phyloP scores from a whole-genome alignment of 2,329 filamentous ascomycete genomes.

The Pyrenochaeta sp. region DNA sequence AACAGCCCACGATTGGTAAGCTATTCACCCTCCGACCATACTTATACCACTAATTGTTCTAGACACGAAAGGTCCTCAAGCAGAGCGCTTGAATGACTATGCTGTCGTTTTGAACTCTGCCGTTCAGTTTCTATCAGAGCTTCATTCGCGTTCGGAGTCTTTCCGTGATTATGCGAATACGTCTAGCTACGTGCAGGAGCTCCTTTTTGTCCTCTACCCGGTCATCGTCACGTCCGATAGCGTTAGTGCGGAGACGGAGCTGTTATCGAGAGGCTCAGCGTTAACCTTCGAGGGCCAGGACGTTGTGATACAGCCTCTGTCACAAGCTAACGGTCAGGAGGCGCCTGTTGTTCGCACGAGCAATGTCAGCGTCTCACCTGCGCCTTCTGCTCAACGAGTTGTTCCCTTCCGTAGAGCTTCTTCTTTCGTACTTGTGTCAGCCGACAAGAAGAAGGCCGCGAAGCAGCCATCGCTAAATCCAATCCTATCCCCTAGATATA shows the following conservation, averaged over 20 bases:
- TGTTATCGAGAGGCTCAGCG: constrained; percentile 82
- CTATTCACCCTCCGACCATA: background rate
- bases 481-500: constrained; percentile 67
- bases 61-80: constrained; percentile 45
- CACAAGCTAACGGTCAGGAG: constrained; percentile 63
- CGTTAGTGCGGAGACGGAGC: constrained; percentile 82
- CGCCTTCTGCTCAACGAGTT: constrained; percentile 56
- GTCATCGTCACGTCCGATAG: constrained; percentile 86
- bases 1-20: constrained; percentile 54
- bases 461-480: constrained; percentile 71
- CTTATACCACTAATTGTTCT: constrained; percentile 19
- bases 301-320: constrained; percentile 80
- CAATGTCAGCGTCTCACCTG: constrained; percentile 57
- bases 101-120: constrained; percentile 76
- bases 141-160: constrained; percentile 76
- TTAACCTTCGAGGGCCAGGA: constrained; percentile 87
- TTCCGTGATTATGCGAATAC: constrained; percentile 85
- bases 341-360: constrained; percentile 78
- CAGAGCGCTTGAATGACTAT: constrained; percentile 61
- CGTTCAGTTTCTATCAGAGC: constrained; percentile 78
- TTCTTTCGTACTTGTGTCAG: constrained; percentile 88
- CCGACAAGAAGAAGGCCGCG: constrained; percentile 66
- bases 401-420: constrained; percentile 80
- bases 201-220: constrained; percentile 84
- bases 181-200: constrained; percentile 81